Conservation (phyloP, 2,329 filamentous ascomycete genomes). For the Pochonia chlamydosporia region DNA sequence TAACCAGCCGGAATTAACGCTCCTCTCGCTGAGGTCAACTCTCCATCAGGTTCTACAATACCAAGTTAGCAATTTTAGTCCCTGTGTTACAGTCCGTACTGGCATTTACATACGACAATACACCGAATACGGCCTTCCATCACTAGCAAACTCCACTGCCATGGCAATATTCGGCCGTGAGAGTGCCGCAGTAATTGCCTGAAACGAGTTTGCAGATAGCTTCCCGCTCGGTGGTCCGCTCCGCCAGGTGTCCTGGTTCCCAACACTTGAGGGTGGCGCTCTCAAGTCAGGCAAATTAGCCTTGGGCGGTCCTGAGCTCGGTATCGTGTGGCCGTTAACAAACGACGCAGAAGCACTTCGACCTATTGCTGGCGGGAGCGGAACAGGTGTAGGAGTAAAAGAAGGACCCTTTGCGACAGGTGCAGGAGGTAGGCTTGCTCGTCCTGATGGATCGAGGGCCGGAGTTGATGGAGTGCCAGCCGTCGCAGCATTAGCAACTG, state of each 20-base stretch:
- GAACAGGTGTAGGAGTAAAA: not conserved
- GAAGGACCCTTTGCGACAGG: not conserved
- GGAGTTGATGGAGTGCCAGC: not conserved
- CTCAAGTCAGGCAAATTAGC: not conserved
- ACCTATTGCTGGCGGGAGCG: not conserved
- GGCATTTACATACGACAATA: not conserved
- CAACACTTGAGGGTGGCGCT: not conserved
- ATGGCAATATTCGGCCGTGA: not conserved
- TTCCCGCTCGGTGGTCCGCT: no score
- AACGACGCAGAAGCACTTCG: not conserved
- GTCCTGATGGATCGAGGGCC: not conserved
- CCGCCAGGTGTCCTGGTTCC: no score
- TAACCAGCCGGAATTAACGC: conserved; percentile 28
- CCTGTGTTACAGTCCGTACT: not conserved
- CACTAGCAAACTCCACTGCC: not conserved
- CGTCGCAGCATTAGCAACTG: not conserved
- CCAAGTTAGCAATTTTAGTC: not conserved
- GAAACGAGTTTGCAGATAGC: no score
- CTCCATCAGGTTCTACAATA: not conserved
- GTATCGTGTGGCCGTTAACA: not conserved
- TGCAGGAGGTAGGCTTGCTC: not conserved
- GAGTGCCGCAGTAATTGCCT: not conserved
- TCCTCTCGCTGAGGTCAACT: conserved; percentile 14
- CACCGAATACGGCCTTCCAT: conserved; percentile 3
- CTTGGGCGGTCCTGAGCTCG: not conserved